These are phyloP conservation scores for Rhinocladiella mackenziei DNA, from an alignment of 2,329 filamentous ascomycete genomes.

Conservation along the genomic window DNA sequence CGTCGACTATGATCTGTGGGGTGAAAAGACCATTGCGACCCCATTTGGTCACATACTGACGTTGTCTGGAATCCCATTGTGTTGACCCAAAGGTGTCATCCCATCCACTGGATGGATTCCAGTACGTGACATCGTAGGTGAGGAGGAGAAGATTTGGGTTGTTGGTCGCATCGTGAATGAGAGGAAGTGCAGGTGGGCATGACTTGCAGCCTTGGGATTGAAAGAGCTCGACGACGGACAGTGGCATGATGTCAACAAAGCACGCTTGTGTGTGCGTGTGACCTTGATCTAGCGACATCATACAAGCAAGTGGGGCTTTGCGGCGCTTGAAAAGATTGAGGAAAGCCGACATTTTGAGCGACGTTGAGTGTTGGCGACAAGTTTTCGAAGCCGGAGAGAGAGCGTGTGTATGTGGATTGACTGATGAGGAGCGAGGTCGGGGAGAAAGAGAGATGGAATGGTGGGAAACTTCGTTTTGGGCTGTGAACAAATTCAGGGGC, in stretches of 20 bases:
- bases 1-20: slow-evolving; percentile 23
- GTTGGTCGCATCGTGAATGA: slow-evolving; percentile 20
- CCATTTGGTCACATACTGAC: slow-evolving; percentile 19
- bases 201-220: slow-evolving; percentile 24
- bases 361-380: too few relatives aligned
- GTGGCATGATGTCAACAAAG: slow-evolving; percentile 23
- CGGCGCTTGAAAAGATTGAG: slow-evolving; percentile 20
- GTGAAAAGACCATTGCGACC: slow-evolving; percentile 21
- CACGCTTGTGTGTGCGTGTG: slow-evolving; percentile 25
- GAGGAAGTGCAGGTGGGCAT: slow-evolving; percentile 22
- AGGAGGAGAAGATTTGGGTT: slow-evolving; percentile 23
- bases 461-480: too few relatives aligned
- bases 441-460: too few relatives aligned
- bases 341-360: slow-evolving; percentile 22
- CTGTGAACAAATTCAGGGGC: too few relatives aligned
- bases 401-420: too few relatives aligned
- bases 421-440: too few relatives aligned
- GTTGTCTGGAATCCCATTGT: slow-evolving; percentile 21
- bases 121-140: slow-evolving; percentile 26
- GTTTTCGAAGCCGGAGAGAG: too few relatives aligned
- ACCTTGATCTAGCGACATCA: slow-evolving; percentile 17
- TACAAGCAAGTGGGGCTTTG: slow-evolving; percentile 21
- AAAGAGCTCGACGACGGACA: slow-evolving; percentile 25
- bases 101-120: slow-evolving; percentile 22
- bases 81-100: slow-evolving; percentile 22